phyloP scores from a whole-genome alignment of 257 asterid species.

The Verbena officinalis region DNA sequence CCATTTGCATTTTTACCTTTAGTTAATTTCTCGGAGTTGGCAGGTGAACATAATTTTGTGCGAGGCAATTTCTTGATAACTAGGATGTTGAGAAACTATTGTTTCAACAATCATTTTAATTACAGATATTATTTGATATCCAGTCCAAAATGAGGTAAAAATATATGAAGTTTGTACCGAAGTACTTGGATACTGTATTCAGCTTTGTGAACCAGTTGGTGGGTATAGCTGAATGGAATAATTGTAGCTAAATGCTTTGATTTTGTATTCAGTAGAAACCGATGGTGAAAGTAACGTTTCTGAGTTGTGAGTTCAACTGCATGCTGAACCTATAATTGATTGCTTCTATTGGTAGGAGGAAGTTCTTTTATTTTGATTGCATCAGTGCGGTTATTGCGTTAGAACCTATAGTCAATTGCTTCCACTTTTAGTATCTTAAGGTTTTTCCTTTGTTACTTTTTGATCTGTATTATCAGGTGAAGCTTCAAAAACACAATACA shows the following conservation, averaged over 20 bases:
- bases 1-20: neutral
- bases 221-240: neutral
- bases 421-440: slow-evolving; percentile 12
- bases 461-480: slow-evolving; percentile 60
- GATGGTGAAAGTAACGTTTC: neutral
- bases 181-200: slow-evolving; percentile 11
- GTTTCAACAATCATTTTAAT: slow-evolving; percentile 2
- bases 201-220: neutral
- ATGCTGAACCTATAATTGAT: slow-evolving; percentile 9
- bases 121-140: slow-evolving; percentile 1
- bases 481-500: slow-evolving; percentile 85
- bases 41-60: neutral
- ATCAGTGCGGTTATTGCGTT: neutral
- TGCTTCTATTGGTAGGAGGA: neutral
- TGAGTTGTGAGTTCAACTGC: slow-evolving; percentile 15
- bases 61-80: neutral
- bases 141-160: neutral
- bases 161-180: slow-evolving; percentile 9
- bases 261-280: slow-evolving; percentile 6
- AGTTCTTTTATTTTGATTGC: slow-evolving; percentile 3
- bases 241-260: neutral
- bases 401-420: neutral
- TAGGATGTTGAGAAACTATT: slow-evolving; percentile 7
- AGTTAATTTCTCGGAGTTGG: neutral
- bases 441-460: slow-evolving; percentile 7